These are phyloP conservation scores for Malassezia equina DNA, from an alignment of 1,284 basidiomycete species.

Conservation along the genomic window DNA sequence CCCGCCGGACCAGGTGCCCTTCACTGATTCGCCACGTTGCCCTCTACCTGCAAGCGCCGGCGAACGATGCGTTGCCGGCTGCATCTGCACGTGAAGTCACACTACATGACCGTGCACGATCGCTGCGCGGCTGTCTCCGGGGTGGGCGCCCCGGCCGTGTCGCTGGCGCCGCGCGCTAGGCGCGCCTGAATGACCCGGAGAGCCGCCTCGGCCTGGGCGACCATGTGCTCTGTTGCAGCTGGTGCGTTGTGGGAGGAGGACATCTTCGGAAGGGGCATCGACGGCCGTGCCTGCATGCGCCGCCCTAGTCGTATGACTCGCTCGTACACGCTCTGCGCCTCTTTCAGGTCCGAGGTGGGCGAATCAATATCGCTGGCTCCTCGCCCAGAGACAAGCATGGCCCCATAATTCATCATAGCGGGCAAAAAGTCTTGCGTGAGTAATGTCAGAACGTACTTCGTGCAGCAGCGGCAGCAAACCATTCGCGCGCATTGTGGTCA, in stretches of 20 bases:
- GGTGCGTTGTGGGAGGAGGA: background rate
- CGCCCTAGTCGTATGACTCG: background rate
- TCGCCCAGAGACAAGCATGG: conserved; percentile 23
- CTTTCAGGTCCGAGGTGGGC: conserved; percentile 15
- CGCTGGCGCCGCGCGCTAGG: background rate
- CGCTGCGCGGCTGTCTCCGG: background rate
- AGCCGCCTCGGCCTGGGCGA: background rate
- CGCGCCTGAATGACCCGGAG: background rate
- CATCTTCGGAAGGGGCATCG: conserved; percentile 3
- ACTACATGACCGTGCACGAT: conserved; percentile 3
- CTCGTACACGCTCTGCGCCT: conserved; percentile 13
- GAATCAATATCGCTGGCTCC: conserved; percentile 14
- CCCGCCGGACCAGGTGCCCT: background rate
- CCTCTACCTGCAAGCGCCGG: background rate
- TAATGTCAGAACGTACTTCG: conserved; percentile 7
- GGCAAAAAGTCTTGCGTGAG: conserved; percentile 15
- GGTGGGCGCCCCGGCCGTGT: background rate
- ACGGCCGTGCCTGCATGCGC: background rate
- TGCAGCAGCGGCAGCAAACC: conserved; percentile 23
- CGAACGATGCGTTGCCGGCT: background rate
- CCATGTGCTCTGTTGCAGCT: background rate
- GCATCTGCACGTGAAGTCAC: background rate
- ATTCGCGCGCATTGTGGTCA: conserved; percentile 28
- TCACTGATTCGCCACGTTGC: background rate
- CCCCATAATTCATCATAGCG: conserved; percentile 21